Evolutionary conservation across 225 moss, liverwort and hornwort species (phyloP), one percentile per base, ranked within the genome.

Genomic region (Asterella californica): DNA sequence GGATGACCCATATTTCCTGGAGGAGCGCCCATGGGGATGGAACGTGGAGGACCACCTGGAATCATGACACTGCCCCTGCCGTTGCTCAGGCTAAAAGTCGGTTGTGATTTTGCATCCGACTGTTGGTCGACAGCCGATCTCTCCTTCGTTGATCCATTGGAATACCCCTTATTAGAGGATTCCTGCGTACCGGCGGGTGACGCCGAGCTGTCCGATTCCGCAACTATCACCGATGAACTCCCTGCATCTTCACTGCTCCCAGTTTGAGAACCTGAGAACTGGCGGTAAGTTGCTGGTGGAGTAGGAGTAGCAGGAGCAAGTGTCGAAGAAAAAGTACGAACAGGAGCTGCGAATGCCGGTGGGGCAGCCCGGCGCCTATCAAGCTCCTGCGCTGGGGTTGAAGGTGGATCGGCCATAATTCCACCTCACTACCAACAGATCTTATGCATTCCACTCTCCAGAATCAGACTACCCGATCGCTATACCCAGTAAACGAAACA

Each of bases 291-390:
- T 36, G 82, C 65, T 52, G 79, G 76, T 19, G 82, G 84, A 48
- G 84, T 68, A 25, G 87, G 84, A 74, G 87, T 85, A 52, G 75
- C 34, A 17, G 87, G 82, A 37, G 80, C 77, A 30, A 80, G 74
- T 57, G 80, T 78, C 47, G 85, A 83, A n/a, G 85, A 75, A 33
- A 84, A 81, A 9, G 62, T 77, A 60, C 79, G 71, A 17, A 73
- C 85, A 48, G 82, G 74, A 88, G 85, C 85, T 76, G 81, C 84
- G 65, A 88, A 88, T 72, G 87, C 83, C 24, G 87, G 87, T 52
- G 87, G 87, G 22, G 85, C 81, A 70, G 87, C 70, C 63, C 87
- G 82, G 80, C 87, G 78, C 71, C 80, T 71, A 29, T 85, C 81
- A 29, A 75, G 61, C 68, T 80, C 87, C 74, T 84, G 84, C 25